phyloP scores from a whole-genome alignment of 129 eudicot genomes.

The Mikania micrantha region DNA sequence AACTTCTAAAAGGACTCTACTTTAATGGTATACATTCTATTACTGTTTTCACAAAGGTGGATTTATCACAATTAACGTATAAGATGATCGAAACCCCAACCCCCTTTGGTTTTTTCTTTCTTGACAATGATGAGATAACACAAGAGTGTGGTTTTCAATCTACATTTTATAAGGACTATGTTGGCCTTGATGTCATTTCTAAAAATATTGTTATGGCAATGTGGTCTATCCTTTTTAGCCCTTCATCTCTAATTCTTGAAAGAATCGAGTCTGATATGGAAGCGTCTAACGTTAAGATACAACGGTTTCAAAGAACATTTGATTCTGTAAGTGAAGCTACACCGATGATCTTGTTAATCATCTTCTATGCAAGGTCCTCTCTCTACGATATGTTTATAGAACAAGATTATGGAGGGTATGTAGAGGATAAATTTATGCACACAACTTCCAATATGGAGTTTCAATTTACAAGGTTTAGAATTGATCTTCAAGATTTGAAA shows the following conservation, averaged over 20 bases:
- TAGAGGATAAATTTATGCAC: background rate
- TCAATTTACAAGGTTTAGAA: background rate
- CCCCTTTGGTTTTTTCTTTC: background rate
- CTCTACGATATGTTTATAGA: background rate
- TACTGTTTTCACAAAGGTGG: background rate
- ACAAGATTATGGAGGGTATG: background rate
- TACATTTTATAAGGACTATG: background rate
- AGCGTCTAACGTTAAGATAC: background rate
- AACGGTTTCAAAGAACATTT: background rate
- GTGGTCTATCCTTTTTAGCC: background rate
- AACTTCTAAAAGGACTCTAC: background rate
- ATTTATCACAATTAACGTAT: background rate
- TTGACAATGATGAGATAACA: background rate
- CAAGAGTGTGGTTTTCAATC: background rate
- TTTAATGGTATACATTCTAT: background rate
- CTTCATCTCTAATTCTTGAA: background rate
- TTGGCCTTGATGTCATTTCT: background rate
- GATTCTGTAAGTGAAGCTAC: background rate
- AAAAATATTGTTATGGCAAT: background rate
- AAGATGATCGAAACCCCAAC: no score
- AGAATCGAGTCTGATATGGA: background rate
- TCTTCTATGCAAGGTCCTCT: background rate
- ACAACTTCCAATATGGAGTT: background rate
- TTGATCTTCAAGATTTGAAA: background rate
- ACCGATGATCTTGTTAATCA: background rate